These are phyloP conservation scores for Aspergillus bertholletiae DNA, from an alignment of 495 filamentous ascomycete species.

Conservation along the genomic window DNA sequence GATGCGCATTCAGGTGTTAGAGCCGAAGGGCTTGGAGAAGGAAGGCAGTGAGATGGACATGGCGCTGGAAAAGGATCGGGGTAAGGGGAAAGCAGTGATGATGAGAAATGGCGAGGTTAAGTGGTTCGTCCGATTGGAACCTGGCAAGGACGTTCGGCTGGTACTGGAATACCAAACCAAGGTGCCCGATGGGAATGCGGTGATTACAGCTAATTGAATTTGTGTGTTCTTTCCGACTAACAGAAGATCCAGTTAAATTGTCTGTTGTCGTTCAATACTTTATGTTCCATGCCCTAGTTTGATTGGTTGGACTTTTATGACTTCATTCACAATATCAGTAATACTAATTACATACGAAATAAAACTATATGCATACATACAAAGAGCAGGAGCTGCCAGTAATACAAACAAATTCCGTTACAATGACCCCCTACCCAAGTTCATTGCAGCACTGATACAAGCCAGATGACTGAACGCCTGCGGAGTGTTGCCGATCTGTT, in stretches of 20 bases:
- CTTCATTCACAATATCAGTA: too few species aligned
- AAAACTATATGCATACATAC: too few species aligned
- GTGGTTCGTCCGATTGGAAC: constrained; percentile 58
- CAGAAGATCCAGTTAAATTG: too few species aligned
- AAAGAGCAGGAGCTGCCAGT: too few species aligned
- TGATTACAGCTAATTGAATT: background rate
- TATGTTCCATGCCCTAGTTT: too few species aligned
- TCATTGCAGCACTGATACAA: constrained; percentile 69
- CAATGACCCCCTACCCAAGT: constrained; percentile 57
- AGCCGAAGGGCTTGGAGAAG: constrained; percentile 47
- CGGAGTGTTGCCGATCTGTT: constrained; percentile 71
- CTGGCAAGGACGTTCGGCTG: constrained; percentile 53
- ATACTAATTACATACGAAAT: too few species aligned
- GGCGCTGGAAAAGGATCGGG: constrained; percentile 12
- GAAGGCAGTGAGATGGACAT: constrained; percentile 37
- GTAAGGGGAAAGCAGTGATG: constrained; percentile 21
- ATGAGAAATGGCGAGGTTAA: constrained; percentile 59
- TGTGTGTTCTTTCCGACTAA: too few species aligned
- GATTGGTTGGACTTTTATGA: too few species aligned
- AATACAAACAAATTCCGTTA: too few species aligned
- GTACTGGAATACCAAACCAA: constrained; percentile 60
- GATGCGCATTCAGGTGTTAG: constrained; percentile 49
- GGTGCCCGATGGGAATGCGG: constrained; percentile 15
- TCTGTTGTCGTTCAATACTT: too few species aligned
- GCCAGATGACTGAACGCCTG: constrained; percentile 73